Conservation (phyloP, 179 eudicot species). For the Amaranthus tricolor region DNA sequence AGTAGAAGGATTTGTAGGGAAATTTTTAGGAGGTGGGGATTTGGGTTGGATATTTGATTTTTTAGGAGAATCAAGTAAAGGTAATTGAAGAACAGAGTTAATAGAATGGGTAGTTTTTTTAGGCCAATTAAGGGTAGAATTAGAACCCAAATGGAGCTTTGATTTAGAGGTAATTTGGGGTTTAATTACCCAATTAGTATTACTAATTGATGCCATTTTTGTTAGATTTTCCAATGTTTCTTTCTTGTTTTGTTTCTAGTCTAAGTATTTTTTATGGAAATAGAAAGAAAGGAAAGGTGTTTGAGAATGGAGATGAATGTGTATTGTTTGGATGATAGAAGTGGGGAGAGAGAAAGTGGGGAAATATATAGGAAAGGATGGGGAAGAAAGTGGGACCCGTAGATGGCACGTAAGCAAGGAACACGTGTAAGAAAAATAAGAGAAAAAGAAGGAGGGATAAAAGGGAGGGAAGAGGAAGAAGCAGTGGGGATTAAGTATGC, state of each 20-base stretch:
- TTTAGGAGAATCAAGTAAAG: constrained; percentile 25
- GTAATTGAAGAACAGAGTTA: constrained; percentile 22
- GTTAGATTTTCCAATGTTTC: not conserved
- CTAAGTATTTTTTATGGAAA: not conserved
- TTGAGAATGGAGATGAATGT: not conserved
- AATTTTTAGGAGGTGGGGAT: constrained; percentile 1
- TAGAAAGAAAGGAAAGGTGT: not conserved
- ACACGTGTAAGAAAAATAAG: constrained; percentile 32
- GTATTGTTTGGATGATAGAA: constrained; percentile 12
- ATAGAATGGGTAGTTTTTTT: constrained; percentile 2
- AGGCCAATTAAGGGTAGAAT: constrained; percentile 8
- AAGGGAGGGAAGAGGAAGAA: not conserved
- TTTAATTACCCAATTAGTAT: constrained; percentile 17
- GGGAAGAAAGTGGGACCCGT: constrained; percentile 2
- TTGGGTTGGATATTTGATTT: not conserved
- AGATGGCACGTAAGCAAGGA: constrained; percentile 19
- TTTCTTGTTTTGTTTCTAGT: not conserved
- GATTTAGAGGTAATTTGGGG: not conserved
- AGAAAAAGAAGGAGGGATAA: not conserved
- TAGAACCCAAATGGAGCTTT: not conserved
- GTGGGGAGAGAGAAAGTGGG: constrained; percentile 17
- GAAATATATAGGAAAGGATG: constrained; percentile 24
- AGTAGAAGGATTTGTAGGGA: constrained; percentile 28
- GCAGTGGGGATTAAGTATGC: constrained; percentile 18
- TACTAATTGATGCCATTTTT: constrained; percentile 19